Evolutionary conservation across 2,329 filamentous ascomycete genomes (phyloP).

Genomic region (Fusarium sp.): DNA sequence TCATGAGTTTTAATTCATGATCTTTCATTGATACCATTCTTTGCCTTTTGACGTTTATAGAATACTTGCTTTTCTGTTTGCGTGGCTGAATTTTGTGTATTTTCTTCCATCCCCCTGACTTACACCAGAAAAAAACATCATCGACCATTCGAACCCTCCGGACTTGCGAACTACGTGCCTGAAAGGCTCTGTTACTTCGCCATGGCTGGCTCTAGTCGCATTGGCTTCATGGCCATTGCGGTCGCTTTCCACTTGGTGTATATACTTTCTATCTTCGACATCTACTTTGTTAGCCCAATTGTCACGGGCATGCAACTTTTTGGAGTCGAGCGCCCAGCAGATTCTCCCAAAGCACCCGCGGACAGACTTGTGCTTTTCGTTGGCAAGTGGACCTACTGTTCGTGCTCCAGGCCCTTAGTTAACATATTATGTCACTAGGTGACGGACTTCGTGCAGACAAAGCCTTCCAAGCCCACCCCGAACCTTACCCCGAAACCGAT

Average conservation of each 20-base stretch:
- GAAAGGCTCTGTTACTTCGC: slow-evolving; percentile 13
- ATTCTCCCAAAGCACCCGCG: slow-evolving; percentile 75
- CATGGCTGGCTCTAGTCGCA: slow-evolving; percentile 71
- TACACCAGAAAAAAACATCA: slow-evolving; percentile 23
- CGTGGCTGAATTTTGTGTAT: slow-evolving; percentile 6
- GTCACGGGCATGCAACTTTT: slow-evolving; percentile 94
- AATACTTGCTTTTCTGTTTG: slow-evolving; percentile 3
- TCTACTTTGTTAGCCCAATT: slow-evolving; percentile 98
- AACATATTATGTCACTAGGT: slow-evolving; percentile 57
- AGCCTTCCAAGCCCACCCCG: slow-evolving; percentile 91
- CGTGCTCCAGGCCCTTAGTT: slow-evolving; percentile 6
- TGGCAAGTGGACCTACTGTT: slow-evolving; percentile 63
- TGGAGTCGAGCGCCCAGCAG: slow-evolving; percentile 69
- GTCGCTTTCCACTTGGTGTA: slow-evolving; percentile 94
- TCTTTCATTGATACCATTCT: neutral
- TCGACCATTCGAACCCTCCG: slow-evolving; percentile 3
- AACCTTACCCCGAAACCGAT: slow-evolving; percentile 78
- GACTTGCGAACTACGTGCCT: neutral
- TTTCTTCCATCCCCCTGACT: slow-evolving; percentile 28
- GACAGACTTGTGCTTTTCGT: slow-evolving; percentile 94
- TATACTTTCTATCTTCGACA: slow-evolving; percentile 95
- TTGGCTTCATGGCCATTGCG: slow-evolving; percentile 87
- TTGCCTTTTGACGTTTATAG: slow-evolving; percentile 19
- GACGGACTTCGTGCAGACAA: slow-evolving; percentile 98
- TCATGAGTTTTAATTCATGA: neutral